A percentile compares a stretch with the other conserved stretches of the same genome.
These are phyloP conservation scores for Aspergillus sclerotioniger DNA, from an alignment of 495 filamentous ascomycete genomes.

Conservation along the genomic window DNA sequence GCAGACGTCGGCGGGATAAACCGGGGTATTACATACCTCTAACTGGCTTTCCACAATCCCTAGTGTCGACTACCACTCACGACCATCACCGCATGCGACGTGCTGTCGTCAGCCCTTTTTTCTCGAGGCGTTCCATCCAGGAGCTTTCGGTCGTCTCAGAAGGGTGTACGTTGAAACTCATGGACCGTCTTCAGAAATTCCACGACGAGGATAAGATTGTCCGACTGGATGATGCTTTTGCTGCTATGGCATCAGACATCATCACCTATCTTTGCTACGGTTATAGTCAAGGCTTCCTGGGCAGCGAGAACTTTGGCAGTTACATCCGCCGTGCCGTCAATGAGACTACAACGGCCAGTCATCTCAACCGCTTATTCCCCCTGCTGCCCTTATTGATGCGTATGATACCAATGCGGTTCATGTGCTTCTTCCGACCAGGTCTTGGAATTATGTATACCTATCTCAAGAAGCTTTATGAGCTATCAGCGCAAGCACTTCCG, in stretches of 20 bases:
- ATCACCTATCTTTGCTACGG: constrained; percentile 44
- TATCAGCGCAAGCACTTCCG: neutral
- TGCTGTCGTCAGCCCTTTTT: constrained; percentile 41
- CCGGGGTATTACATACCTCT: constrained; percentile 15
- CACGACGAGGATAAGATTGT: constrained; percentile 21
- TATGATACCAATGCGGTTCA: constrained; percentile 11
- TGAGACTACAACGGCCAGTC: constrained; percentile 23
- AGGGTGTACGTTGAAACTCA: neutral
- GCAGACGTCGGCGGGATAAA: constrained; percentile 11
- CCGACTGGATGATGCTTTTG: constrained; percentile 37
- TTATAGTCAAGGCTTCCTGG: constrained; percentile 33
- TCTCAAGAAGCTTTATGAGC: neutral
- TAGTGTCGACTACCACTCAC: constrained; percentile 41
- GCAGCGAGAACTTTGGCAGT: constrained; percentile 21
- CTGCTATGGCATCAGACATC: constrained; percentile 40
- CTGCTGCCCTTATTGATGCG: constrained; percentile 20
- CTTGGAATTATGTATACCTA: neutral
- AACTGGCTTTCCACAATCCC: constrained; percentile 12
- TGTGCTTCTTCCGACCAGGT: neutral
- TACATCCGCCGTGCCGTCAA: constrained; percentile 23
- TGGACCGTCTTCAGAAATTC: constrained; percentile 31
- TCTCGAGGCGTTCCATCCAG: constrained; percentile 35
- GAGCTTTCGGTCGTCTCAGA: neutral
- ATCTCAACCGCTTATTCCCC: constrained; percentile 30
- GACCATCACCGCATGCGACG: constrained; percentile 43